Conservation (phyloP, 73 alveolate species). For the Symbiodinium natans region DNA sequence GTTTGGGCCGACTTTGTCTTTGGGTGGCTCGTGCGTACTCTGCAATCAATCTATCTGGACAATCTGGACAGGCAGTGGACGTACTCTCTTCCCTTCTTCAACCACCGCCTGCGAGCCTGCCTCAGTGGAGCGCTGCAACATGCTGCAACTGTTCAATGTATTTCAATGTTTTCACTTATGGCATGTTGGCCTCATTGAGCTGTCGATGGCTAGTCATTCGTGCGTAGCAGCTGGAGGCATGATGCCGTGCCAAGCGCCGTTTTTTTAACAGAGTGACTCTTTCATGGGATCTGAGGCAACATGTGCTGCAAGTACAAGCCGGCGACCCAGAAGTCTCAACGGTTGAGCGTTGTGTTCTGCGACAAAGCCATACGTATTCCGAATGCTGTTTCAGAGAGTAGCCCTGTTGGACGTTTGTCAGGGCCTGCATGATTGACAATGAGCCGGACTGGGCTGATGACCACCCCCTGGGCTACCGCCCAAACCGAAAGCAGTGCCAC, state of each 20-base stretch:
- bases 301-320: conserved; percentile 23
- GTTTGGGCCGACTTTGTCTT: neutral
- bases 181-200: no score
- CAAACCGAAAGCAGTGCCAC: conserved; percentile 73
- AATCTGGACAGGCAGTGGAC: conserved; percentile 94
- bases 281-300: conserved; percentile 17
- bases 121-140: neutral
- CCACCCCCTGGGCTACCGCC: conserved; percentile 89
- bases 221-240: no score
- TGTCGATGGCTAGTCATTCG: no score
- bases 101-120: conserved; percentile 67
- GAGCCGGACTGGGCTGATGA: conserved; percentile 91
- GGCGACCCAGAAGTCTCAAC: neutral
- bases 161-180: no score
- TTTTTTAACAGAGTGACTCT: no score
- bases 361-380: no score
- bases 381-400: no score
- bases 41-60: no score
- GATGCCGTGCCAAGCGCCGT: no score
- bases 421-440: conserved; percentile 66
- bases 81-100: conserved; percentile 88
- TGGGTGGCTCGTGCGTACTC: neutral
- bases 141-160: no score
- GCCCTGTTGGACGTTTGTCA: no score
- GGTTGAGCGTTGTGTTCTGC: neutral